Evolutionary conservation across 2,329 filamentous ascomycete genomes (phyloP), one percentile per base, ranked within the genome.

Genomic region (Ceratocystiopsis sp.): DNA sequence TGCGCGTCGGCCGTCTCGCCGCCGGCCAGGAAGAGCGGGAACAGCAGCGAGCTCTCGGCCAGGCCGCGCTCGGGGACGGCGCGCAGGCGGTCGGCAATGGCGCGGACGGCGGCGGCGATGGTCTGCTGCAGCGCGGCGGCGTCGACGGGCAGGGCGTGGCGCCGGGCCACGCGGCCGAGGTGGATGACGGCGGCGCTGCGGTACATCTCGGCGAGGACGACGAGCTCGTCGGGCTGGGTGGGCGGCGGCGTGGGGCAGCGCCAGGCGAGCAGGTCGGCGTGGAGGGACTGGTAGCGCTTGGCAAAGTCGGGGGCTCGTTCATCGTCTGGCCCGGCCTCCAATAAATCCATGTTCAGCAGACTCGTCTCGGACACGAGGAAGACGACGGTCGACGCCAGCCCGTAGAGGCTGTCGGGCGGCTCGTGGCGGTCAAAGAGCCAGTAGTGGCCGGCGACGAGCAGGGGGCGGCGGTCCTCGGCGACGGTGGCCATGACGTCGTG

Each of bases 401-500:
- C 42, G 13, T 39, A 38, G 9, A 38, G 25, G 19, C 42, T 41
- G 33, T 46, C 41, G 7, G 43, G 40, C 13, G 35, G 42, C n/a
- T 46, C 21, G 7, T 42, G 35, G 37, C 42, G 32, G 13, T 14
- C 35, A 17, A 32, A 35, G n/a, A 49, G 19, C 46, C 47, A 50
- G 42, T 50, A 48, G 18, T 37, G 19, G 12, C 50, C 49, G 8
- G 37, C 37, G 19, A 38, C 37, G 16, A 52, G 42, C 25, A 51
- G 38, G 4, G 50, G 50, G 12, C 35, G 38, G 25, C 45, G 33
- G 25, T 40, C 42, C 18, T 45, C 29, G 8, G 48, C 45, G 19
- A 52, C 42, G 21, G 44, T 50, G 32, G 41, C 39, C 17, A 52
- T 41, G n/a, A 52, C 44, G 39, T 52, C 50, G 41, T 52, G 50